Evolutionary conservation across 257 asterid genomes (phyloP).

Genomic region (Solanum ossicruentum): DNA sequence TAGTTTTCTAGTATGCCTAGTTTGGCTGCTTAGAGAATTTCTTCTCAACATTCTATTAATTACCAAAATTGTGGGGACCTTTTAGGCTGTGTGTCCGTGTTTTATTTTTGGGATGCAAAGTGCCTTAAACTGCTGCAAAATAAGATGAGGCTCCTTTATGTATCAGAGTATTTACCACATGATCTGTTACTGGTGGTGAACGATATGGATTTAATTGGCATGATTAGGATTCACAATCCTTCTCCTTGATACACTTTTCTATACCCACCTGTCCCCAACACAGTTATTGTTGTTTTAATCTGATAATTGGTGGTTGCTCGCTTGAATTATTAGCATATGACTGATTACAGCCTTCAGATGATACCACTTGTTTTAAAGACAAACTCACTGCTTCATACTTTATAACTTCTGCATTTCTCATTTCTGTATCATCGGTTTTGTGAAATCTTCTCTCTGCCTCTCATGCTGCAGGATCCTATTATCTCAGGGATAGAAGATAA

Average conservation of each 20-base stretch:
- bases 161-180: neutral
- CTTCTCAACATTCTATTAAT: neutral
- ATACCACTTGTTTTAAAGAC: neutral
- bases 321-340: neutral
- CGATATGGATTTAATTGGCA: neutral
- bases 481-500: conserved; percentile 93
- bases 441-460: neutral
- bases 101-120: neutral
- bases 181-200: neutral
- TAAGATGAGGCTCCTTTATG: neutral
- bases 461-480: conserved; percentile 69
- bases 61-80: neutral
- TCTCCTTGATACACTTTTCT: neutral
- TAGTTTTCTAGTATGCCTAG: neutral
- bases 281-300: neutral
- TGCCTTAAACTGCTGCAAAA: neutral
- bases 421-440: neutral
- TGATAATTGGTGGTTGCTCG: neutral
- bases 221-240: neutral
- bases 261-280: neutral
- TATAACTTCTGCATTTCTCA: neutral
- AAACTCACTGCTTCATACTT: neutral
- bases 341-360: neutral
- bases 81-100: neutral
- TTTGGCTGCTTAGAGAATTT: neutral